Evolutionary conservation across 2,329 filamentous ascomycete species (phyloP).

Genomic region (Phoma sp.): DNA sequence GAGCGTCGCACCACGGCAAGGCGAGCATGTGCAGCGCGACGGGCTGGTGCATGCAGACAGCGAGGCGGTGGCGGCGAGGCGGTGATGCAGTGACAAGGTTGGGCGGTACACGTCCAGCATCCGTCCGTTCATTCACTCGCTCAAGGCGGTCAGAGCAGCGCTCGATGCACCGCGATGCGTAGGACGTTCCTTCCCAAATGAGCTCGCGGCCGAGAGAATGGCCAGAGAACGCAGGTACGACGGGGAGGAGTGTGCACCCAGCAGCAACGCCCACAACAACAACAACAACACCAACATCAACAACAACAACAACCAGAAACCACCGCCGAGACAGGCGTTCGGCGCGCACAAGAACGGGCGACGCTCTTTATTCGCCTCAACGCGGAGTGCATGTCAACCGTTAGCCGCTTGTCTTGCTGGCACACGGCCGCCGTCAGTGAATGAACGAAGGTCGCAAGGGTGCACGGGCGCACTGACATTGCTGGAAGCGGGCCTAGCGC

Average conservation of each 20-base stretch:
- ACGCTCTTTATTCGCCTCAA: not conserved
- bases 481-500: slow-evolving; percentile 23
- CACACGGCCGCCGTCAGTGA: too few species aligned
- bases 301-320: not conserved
- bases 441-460: too few species aligned
- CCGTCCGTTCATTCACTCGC: too few species aligned
- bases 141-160: not conserved
- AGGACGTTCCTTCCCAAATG: slow-evolving; percentile 17
- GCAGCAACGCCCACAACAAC: not conserved
- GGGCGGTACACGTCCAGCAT: slow-evolving; percentile 5
- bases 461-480: slow-evolving; percentile 15
- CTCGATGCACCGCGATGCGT: slow-evolving; percentile 12
- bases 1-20: slow-evolving; percentile 8
- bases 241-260: not conserved
- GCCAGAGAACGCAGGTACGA: slow-evolving; percentile 21
- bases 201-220: slow-evolving; percentile 13
- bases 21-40: slow-evolving; percentile 7
- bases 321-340: not conserved
- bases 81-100: not conserved
- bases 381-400: slow-evolving; percentile 1
- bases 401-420: not conserved
- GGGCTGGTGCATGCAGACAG: not conserved
- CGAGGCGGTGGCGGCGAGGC: not conserved
- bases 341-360: not conserved
- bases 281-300: not conserved